Percentiles rank a stretch among this genome's conserved stretches.
These are phyloP conservation scores for Debaryomyces prosopidis DNA, from an alignment of 805 yeast genomes.

Conservation along the genomic window DNA sequence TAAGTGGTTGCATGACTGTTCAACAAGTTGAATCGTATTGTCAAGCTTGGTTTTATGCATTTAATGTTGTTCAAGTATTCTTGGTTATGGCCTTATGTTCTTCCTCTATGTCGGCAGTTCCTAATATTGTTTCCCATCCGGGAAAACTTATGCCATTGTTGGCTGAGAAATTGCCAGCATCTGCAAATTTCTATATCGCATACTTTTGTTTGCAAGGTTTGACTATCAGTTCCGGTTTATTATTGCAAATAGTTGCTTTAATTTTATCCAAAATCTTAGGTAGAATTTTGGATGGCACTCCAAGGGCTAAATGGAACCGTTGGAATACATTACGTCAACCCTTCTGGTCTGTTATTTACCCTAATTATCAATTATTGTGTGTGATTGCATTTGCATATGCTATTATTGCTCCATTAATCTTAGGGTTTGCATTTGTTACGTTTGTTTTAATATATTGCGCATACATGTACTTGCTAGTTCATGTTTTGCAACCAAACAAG, in stretches of 20 bases:
- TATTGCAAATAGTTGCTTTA: slow-evolving; percentile 75
- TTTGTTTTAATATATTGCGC: slow-evolving; percentile 60
- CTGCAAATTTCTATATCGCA: slow-evolving; percentile 86
- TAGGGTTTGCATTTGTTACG: slow-evolving; percentile 65
- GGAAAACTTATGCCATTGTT: slow-evolving; percentile 69
- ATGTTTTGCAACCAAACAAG: slow-evolving; percentile 58
- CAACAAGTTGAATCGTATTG: slow-evolving; percentile 79
- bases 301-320: slow-evolving; percentile 89
- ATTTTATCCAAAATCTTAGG: slow-evolving; percentile 73
- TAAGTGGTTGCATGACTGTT: slow-evolving; percentile 68
- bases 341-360: slow-evolving; percentile 82
- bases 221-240: slow-evolving; percentile 69
- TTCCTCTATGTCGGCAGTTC: slow-evolving; percentile 76
- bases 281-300: slow-evolving; percentile 75
- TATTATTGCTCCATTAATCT: slow-evolving; percentile 71
- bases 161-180: slow-evolving; percentile 78
- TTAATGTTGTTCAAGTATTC: slow-evolving; percentile 88
- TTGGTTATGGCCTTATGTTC: slow-evolving; percentile 82
- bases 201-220: slow-evolving; percentile 83
- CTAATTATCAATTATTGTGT: slow-evolving; percentile 71
- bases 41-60: slow-evolving; percentile 86
- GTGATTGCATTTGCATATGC: slow-evolving; percentile 76
- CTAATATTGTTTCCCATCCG: slow-evolving; percentile 69
- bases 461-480: slow-evolving; percentile 59
- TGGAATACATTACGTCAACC: slow-evolving; percentile 63